These are phyloP conservation scores for Saccharomyces hybrid DNA, from an alignment of 1,139 yeast species.

Conservation along the genomic window DNA sequence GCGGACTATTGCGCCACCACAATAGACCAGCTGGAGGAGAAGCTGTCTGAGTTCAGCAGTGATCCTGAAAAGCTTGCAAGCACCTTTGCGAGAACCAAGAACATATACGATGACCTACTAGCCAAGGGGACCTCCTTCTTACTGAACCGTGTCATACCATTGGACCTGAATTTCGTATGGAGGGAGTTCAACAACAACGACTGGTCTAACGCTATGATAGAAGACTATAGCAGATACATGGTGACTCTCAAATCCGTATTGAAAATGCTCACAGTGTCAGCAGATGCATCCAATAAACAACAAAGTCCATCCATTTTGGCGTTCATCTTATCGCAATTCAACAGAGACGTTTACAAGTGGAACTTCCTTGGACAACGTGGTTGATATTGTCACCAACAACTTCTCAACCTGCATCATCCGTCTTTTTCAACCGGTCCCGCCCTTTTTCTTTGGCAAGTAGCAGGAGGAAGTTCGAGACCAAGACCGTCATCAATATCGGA, in stretches of 20 bases:
- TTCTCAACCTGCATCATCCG: constrained; percentile 51
- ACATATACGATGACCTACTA: constrained; percentile 51
- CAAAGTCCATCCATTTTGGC: constrained; percentile 18
- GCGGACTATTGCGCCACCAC: constrained; percentile 84
- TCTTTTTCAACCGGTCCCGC: constrained; percentile 31
- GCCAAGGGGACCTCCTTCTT: constrained; percentile 52
- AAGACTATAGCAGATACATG: constrained; percentile 66
- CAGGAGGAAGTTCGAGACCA: constrained; percentile 26
- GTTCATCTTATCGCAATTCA: constrained; percentile 51
- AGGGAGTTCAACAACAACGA: constrained; percentile 75
- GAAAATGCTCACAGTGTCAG: constrained; percentile 35
- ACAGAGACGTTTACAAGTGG: constrained; percentile 64
- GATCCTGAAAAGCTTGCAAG: constrained; percentile 34
- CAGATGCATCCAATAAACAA: background rate
- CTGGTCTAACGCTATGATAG: constrained; percentile 62
- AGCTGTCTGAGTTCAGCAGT: constrained; percentile 45
- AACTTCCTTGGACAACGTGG: constrained; percentile 66
- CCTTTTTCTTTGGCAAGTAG: constrained; percentile 18
- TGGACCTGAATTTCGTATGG: constrained; percentile 66
- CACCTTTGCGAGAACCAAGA: constrained; percentile 50
- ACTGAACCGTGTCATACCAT: constrained; percentile 47
- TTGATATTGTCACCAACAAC: constrained; percentile 56
- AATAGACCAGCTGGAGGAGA: constrained; percentile 65
- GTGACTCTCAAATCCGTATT: constrained; percentile 48
- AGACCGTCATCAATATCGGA: constrained; percentile 65